Percentiles rank a stretch among this genome's conserved stretches.
Conservation (phyloP, 225 moss, liverwort and hornwort species). For the Climacium dendroides region DNA sequence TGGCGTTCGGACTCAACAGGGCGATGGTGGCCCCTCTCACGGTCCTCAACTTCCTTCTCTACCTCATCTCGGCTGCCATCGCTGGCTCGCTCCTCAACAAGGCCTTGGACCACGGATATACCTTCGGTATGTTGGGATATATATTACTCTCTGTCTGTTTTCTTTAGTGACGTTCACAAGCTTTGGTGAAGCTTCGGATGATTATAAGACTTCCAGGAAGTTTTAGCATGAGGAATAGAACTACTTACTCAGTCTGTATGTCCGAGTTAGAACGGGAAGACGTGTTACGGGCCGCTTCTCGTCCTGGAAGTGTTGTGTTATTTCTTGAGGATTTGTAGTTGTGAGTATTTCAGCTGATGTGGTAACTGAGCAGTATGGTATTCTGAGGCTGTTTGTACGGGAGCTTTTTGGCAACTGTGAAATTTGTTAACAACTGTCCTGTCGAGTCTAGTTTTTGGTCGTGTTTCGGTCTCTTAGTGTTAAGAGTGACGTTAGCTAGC, state of each 20-base stretch:
- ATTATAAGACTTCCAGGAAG: background rate
- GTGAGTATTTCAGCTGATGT: background rate
- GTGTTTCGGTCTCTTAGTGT: background rate
- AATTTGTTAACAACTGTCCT: background rate
- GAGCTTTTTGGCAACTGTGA: background rate
- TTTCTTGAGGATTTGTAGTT: no score
- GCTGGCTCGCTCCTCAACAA: conserved; percentile 31
- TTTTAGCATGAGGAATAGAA: no score
- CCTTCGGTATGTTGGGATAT: background rate
- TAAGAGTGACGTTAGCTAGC: no score
- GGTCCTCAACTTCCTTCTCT: conserved; percentile 21
- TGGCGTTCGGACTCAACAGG: conserved; percentile 19
- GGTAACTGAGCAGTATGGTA: no score
- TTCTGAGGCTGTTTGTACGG: no score
- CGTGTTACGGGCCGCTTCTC: background rate
- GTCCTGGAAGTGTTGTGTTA: background rate
- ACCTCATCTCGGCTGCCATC: conserved; percentile 25
- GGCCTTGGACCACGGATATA: background rate
- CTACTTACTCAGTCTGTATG: background rate
- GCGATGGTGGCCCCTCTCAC: conserved; percentile 8
- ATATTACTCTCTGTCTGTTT: background rate
- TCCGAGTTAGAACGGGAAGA: background rate
- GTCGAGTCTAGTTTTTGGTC: no score
- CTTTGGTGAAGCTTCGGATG: background rate
- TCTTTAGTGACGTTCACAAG: no score